Evolutionary conservation across 1,284 basidiomycete genomes (phyloP).

Genomic region (Leccinum subspadiceum): DNA sequence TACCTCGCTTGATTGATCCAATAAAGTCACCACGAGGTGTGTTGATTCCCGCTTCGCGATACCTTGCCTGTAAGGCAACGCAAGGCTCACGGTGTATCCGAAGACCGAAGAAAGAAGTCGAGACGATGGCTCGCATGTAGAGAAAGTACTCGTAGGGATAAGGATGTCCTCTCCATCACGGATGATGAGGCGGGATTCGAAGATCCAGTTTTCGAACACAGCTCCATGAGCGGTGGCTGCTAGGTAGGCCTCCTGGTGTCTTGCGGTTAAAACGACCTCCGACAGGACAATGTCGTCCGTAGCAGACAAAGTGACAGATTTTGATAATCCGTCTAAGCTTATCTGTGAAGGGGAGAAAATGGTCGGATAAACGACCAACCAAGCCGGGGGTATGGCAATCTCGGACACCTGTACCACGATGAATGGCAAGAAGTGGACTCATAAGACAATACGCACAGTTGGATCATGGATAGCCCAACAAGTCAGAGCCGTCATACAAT

Average conservation of each 20-base stretch:
- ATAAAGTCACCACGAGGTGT: slow-evolving; percentile 53
- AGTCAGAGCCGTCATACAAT: slow-evolving; percentile 12
- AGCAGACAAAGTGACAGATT: slow-evolving; percentile 22
- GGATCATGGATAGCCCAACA: slow-evolving; percentile 32
- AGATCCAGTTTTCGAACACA: slow-evolving; percentile 27
- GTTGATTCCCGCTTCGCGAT: slow-evolving; percentile 51
- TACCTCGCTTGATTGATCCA: slow-evolving; percentile 16
- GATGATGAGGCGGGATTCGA: slow-evolving; percentile 41
- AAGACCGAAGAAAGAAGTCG: slow-evolving; percentile 27
- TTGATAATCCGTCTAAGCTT: slow-evolving; percentile 6
- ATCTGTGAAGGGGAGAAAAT: slow-evolving; percentile 28
- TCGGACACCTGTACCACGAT: slow-evolving; percentile 23
- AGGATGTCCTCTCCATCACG: slow-evolving; percentile 47
- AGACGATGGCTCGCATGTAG: slow-evolving; percentile 18
- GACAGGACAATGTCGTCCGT: slow-evolving; percentile 31
- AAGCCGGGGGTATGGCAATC: slow-evolving; percentile 27
- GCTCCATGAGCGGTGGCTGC: slow-evolving; percentile 21
- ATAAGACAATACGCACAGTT: slow-evolving; percentile 19
- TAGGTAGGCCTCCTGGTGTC: slow-evolving; percentile 43
- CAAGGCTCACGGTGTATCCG: slow-evolving; percentile 44
- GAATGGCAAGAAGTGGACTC: slow-evolving; percentile 1
- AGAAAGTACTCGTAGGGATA: slow-evolving; percentile 24
- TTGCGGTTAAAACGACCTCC: slow-evolving; percentile 48
- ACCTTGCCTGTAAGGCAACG: slow-evolving; percentile 76
- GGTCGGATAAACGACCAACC: slow-evolving; percentile 27